These are phyloP conservation scores for Saccharomycopsis fibuligera DNA, from an alignment of 805 yeast species.

Conservation along the genomic window DNA sequence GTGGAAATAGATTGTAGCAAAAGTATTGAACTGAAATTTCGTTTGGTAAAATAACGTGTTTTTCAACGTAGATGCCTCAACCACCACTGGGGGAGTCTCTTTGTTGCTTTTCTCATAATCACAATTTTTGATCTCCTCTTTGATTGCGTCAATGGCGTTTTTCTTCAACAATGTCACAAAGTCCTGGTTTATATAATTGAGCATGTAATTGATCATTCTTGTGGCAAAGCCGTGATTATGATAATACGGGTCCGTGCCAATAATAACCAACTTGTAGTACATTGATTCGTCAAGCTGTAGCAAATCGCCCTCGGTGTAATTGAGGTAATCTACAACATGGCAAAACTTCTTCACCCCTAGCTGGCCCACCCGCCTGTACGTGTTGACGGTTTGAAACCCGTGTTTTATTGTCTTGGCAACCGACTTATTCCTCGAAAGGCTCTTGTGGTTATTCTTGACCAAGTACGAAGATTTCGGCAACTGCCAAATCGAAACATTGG, in stretches of 20 bases:
- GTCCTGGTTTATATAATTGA: conserved; percentile 5
- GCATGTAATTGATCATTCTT: conserved; percentile 1
- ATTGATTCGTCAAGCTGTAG: neutral
- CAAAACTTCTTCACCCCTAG: conserved; percentile 7
- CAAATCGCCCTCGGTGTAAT: conserved; percentile 6
- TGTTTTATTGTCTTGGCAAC: neutral
- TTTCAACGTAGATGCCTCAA: conserved; percentile 6
- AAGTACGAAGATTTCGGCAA: conserved; percentile 6
- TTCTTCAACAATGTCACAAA: neutral
- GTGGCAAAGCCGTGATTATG: conserved; percentile 14
- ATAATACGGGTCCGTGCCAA: conserved; percentile 13
- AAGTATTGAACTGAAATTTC: conserved; percentile 5
- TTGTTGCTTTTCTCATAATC: conserved; percentile 5
- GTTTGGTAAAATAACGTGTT: conserved; percentile 3
- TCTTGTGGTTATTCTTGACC: neutral
- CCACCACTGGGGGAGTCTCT: conserved; percentile 7
- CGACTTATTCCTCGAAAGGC: neutral
- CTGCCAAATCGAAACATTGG: conserved; percentile 6
- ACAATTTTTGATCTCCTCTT: conserved; percentile 7
- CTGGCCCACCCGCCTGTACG: neutral
- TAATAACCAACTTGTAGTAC: conserved; percentile 6
- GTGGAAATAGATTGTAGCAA: conserved; percentile 12
- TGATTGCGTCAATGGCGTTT: neutral
- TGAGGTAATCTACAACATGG: neutral
- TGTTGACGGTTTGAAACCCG: neutral